Evolutionary conservation across 495 filamentous ascomycete genomes (phyloP).

Genomic region (Diplogelasinospora grovesii): DNA sequence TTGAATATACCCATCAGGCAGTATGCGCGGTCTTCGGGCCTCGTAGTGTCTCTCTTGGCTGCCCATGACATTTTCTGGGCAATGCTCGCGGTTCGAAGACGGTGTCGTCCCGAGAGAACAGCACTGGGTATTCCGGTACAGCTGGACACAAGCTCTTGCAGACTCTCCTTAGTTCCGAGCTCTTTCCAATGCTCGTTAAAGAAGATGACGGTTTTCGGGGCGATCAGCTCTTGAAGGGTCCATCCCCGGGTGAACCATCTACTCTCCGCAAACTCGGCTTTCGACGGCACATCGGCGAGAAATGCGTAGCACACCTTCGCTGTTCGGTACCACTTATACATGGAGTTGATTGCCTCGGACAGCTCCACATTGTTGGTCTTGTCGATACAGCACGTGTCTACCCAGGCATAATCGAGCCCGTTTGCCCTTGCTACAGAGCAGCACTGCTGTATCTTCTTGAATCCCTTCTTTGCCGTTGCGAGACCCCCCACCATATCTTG

Average conservation of each 20-base stretch:
- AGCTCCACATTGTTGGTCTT: conserved; percentile 37
- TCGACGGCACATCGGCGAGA: conserved; percentile 6
- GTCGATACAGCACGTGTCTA: conserved; percentile 41
- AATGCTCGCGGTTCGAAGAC: neutral
- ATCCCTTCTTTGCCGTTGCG: neutral
- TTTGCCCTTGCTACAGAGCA: conserved; percentile 19
- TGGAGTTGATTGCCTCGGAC: conserved; percentile 42
- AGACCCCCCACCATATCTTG: conserved; percentile 9
- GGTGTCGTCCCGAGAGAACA: neutral
- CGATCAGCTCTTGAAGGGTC: conserved; percentile 39
- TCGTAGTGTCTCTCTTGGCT: conserved; percentile 2
- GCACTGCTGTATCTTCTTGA: conserved; percentile 20
- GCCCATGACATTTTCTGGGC: conserved; percentile 13
- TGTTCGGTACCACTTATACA: conserved; percentile 35
- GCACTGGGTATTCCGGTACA: conserved; percentile 4
- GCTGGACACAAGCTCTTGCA: neutral
- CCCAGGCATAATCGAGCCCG: conserved; percentile 27
- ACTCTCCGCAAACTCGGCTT: neutral
- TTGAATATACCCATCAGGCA: conserved; percentile 13
- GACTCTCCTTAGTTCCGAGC: conserved; percentile 5
- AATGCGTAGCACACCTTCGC: conserved; percentile 27
- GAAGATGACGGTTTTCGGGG: conserved; percentile 26
- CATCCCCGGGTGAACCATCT: conserved; percentile 34
- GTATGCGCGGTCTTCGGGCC: conserved; percentile 12
- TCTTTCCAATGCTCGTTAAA: conserved; percentile 22